phyloP scores from a whole-genome alignment of 768 basidiomycete genomes.

The Amanita pallidorosea region DNA sequence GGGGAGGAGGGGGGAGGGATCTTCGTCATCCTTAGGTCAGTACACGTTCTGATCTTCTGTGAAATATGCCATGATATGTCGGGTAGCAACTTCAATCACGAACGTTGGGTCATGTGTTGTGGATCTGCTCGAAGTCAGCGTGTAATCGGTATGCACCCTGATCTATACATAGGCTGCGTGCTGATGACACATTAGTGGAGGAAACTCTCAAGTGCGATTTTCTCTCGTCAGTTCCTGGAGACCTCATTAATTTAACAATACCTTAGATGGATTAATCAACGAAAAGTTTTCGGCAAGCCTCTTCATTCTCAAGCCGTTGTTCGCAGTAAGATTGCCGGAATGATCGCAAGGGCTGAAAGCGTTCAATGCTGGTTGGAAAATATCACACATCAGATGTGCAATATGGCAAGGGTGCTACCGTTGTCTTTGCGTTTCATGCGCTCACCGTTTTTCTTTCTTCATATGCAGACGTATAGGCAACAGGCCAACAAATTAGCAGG shows the following conservation, averaged over 20 bases:
- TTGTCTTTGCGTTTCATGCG: not conserved
- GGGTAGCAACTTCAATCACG: conserved; percentile 83
- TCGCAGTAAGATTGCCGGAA: conserved; percentile 74
- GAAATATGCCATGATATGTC: not conserved
- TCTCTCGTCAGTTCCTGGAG: not conserved
- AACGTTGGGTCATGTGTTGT: conserved; percentile 87
- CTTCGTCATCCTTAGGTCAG: conserved; percentile 24
- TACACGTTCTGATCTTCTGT: not conserved
- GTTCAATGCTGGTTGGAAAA: conserved; percentile 77
- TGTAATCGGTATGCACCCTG: conserved; percentile 14
- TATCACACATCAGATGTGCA: conserved; percentile 81
- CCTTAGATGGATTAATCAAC: conserved; percentile 71
- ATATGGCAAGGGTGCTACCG: conserved; percentile 45
- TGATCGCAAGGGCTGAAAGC: conserved; percentile 70
- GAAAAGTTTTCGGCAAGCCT: conserved; percentile 88
- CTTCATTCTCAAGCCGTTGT: conserved; percentile 79
- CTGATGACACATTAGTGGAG: conserved; percentile 36
- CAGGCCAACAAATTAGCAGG: conserved; percentile 69
- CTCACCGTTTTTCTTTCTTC: conserved; percentile 2
- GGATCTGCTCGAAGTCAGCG: conserved; percentile 47
- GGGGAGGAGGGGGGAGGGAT: conserved; percentile 31
- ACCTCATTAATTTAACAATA: not conserved
- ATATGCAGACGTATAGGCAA: conserved; percentile 50
- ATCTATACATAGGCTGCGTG: not conserved
- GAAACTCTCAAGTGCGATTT: conserved; percentile 66